Conservation (phyloP, 768 basidiomycete genomes). For the Pholiota microspora region DNA sequence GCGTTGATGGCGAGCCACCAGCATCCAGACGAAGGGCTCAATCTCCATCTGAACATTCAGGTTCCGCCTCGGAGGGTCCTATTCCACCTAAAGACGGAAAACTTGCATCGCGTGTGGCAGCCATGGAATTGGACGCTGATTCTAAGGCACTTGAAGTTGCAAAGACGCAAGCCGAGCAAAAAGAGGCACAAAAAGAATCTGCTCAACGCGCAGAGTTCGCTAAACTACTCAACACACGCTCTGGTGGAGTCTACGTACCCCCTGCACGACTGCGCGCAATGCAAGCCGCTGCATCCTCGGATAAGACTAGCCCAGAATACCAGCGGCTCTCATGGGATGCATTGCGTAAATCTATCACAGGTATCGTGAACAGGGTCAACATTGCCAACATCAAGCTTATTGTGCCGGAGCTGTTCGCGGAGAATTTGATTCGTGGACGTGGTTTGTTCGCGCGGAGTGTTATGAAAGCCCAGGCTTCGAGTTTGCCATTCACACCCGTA, state of each 20-base stretch:
- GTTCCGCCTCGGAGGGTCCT: slow-evolving; percentile 57
- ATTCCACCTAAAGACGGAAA: slow-evolving; percentile 77
- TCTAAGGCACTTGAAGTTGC: slow-evolving; percentile 30
- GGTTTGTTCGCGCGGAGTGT: slow-evolving; percentile 92
- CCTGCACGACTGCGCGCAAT: slow-evolving; percentile 90
- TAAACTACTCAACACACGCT: slow-evolving; percentile 76
- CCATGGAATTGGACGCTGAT: slow-evolving; percentile 55
- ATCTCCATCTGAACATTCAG: slow-evolving; percentile 34
- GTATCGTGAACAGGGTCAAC: slow-evolving; percentile 99
- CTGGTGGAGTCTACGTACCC: slow-evolving; percentile 96
- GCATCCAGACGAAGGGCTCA: slow-evolving; percentile 42
- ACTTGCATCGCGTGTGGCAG: slow-evolving; percentile 67
- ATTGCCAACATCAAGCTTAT: slow-evolving; percentile 93
- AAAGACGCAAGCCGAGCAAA: slow-evolving; percentile 39
- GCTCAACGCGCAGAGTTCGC: slow-evolving; percentile 87
- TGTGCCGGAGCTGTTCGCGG: slow-evolving; percentile 86
- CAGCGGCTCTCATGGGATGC: slow-evolving; percentile 98
- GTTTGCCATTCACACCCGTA: slow-evolving; percentile 96
- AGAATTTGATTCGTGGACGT: slow-evolving; percentile 91
- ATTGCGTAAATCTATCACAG: slow-evolving; percentile 93
- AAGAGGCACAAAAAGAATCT: slow-evolving; percentile 42
- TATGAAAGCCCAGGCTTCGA: slow-evolving; percentile 97
- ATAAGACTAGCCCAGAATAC: slow-evolving; percentile 86
- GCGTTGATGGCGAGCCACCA: slow-evolving; percentile 39
- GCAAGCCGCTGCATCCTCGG: slow-evolving; percentile 76